Evolutionary conservation across 31 red algal species (phyloP), one percentile per base, ranked within the genome.

Genomic region (Odonthalia washingtoniensis): DNA sequence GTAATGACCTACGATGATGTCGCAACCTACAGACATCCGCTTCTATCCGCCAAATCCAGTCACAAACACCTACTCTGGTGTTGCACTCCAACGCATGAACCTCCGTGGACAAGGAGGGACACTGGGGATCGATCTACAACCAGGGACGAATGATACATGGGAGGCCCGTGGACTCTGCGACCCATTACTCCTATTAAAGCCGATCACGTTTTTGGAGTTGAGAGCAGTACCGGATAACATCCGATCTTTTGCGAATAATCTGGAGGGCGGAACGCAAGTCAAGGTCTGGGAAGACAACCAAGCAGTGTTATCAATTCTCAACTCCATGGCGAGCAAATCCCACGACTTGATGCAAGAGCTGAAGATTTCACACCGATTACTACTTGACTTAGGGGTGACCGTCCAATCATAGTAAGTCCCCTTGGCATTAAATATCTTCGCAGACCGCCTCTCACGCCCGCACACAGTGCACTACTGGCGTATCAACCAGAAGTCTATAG

Each of bases 161-260:
- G 81, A 72, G 42, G 81, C 39, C 67, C 81, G 44, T 72, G 67
- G 81, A 72, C 67, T 84, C 16, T 84, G 65, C 1, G 70, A 12
- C 9, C 34, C 66, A 9, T 1, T 40, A 2, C 60, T 67, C 5
- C 65, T 36, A 4, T 60, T 61, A 2, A 33, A 67, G 80, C 18
- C 3, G n/a, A n/a, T n/a, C n/a, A n/a, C n/a, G n/a, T n/a, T n/a
- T n/a, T n/a, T n/a, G n/a, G n/a, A n/a, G n/a, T 34, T 69, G 27
- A 6, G 40, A 12, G 80, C 80, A 24, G 64, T 83, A 64, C 2
- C 4, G 34, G 2, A 36, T 2, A 32, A 68, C 80, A 65, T 83
- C 26, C 5, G 49, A 1, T 31, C 34, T 40, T 83, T 40, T 64
- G 80, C 65, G 14, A 43, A 60, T 4, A 14, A 44, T 1, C 80